Evolutionary conservation across 2,329 filamentous ascomycete species (phyloP).

Genomic region (Fusarium sp.): DNA sequence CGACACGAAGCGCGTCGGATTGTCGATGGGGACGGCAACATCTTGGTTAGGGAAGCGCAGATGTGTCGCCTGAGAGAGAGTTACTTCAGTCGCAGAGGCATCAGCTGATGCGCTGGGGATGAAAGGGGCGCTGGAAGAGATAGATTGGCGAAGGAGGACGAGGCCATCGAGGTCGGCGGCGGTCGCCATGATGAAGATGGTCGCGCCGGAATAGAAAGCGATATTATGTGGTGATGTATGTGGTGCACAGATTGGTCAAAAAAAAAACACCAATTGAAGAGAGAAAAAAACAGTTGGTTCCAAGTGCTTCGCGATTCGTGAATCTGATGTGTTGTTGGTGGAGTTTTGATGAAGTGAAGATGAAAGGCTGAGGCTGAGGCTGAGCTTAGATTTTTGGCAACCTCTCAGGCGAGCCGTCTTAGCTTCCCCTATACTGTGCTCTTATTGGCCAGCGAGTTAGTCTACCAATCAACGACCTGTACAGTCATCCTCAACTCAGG

Average conservation of each 20-base stretch:
- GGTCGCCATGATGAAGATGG: conserved; percentile 63
- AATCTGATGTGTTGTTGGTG: conserved; percentile 4
- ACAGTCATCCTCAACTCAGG: conserved; percentile 4
- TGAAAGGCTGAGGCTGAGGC: conserved; percentile 49
- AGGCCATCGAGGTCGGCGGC: conserved; percentile 79
- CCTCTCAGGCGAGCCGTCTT: conserved; percentile 15
- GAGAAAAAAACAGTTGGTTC: background rate
- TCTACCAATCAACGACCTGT: conserved; percentile 39
- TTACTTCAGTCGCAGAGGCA: conserved; percentile 70
- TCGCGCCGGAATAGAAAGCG: conserved; percentile 15
- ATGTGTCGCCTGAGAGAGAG: conserved; percentile 81
- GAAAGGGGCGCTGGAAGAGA: conserved; percentile 77
- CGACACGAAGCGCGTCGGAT: conserved; percentile 89
- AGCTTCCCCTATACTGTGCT: conserved; percentile 20
- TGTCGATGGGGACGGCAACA: conserved; percentile 75
- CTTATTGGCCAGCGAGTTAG: conserved; percentile 12
- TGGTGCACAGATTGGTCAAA: background rate
- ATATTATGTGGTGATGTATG: background rate
- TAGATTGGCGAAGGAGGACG: conserved; percentile 84
- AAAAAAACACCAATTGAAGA: background rate
- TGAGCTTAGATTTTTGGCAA: conserved; percentile 44
- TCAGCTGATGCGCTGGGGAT: conserved; percentile 80
- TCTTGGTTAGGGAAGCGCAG: conserved; percentile 77
- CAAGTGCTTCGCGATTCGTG: background rate
- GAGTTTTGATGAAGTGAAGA: conserved; percentile 31